phyloP scores from a whole-genome alignment of 306 rosid species.

The Cucurbita moschata region DNA sequence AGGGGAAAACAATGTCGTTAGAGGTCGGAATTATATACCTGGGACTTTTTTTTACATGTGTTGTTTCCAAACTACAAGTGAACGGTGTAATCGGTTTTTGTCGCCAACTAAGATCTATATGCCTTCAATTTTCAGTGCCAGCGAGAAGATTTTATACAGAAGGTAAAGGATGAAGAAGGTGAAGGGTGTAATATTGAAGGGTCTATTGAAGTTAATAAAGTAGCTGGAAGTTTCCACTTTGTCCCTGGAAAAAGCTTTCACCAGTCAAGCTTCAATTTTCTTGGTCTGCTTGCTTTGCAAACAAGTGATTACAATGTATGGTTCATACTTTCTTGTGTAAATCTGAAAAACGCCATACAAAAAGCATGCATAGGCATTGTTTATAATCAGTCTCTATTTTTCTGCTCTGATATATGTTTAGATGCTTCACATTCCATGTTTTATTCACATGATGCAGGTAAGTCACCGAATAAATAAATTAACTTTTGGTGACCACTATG shows the following conservation, averaged over 20 bases:
- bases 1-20: not conserved
- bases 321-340: not conserved
- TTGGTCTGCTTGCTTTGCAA: slow-evolving; percentile 41
- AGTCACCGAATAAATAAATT: slow-evolving; percentile 70
- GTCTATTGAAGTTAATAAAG: slow-evolving; percentile 75
- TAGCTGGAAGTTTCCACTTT: slow-evolving; percentile 81
- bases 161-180: slow-evolving; percentile 76
- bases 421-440: not conserved
- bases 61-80: not conserved
- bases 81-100: not conserved
- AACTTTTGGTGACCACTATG: slow-evolving; percentile 63
- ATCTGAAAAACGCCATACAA: not conserved
- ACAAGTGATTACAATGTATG: slow-evolving; percentile 51
- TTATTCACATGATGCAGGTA: slow-evolving; percentile 46
- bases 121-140: slow-evolving; percentile 46
- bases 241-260: slow-evolving; percentile 75
- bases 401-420: not conserved
- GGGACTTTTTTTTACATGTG: not conserved
- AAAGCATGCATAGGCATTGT: not conserved
- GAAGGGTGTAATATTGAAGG: slow-evolving; percentile 92
- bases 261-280: slow-evolving; percentile 39
- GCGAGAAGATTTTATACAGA: slow-evolving; percentile 78
- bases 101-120: not conserved
- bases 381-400: not conserved
- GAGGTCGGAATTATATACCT: not conserved